Evolutionary conservation across 2,329 filamentous ascomycete species (phyloP).

Genomic region (Thelonectria discophora): DNA sequence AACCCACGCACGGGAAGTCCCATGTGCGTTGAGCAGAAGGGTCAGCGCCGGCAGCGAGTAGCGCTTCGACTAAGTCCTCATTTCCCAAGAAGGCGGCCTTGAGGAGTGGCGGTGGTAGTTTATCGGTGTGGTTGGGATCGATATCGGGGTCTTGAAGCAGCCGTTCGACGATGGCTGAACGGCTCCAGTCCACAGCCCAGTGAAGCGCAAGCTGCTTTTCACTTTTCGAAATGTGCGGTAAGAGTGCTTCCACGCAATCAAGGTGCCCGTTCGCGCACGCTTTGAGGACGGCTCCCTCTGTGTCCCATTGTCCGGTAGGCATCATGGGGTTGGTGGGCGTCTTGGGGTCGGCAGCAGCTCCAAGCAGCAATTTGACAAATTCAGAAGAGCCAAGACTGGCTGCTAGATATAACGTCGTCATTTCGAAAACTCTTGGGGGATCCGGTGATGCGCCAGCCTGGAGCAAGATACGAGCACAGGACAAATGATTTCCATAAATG

Average conservation of each 20-base stretch:
- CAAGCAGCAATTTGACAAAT: neutral
- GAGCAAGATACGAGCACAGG: slow-evolving; percentile 4
- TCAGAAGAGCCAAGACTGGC: neutral
- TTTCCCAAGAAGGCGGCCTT: neutral
- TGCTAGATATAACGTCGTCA: neutral
- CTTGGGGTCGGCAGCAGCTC: slow-evolving; percentile 1
- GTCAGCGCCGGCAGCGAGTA: slow-evolving; percentile 5
- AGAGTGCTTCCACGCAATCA: neutral
- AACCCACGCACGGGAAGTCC: too few species aligned
- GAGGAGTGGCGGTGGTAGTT: neutral
- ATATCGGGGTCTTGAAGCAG: slow-evolving; percentile 10
- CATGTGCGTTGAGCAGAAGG: neutral
- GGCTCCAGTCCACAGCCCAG: neutral
- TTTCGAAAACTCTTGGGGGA: too few species aligned
- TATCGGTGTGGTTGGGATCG: neutral
- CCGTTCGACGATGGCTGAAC: slow-evolving; percentile 3
- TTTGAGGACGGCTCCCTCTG: neutral
- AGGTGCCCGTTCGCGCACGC: slow-evolving; percentile 9
- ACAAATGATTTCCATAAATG: neutral
- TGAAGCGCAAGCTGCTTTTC: neutral
- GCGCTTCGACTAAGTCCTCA: neutral
- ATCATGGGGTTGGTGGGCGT: too few species aligned
- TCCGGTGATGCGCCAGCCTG: slow-evolving; percentile 3
- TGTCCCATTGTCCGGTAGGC: too few species aligned
- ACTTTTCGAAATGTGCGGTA: neutral